phyloP scores from a whole-genome alignment of 140 eudicot species.

The Cichorium intybus region DNA sequence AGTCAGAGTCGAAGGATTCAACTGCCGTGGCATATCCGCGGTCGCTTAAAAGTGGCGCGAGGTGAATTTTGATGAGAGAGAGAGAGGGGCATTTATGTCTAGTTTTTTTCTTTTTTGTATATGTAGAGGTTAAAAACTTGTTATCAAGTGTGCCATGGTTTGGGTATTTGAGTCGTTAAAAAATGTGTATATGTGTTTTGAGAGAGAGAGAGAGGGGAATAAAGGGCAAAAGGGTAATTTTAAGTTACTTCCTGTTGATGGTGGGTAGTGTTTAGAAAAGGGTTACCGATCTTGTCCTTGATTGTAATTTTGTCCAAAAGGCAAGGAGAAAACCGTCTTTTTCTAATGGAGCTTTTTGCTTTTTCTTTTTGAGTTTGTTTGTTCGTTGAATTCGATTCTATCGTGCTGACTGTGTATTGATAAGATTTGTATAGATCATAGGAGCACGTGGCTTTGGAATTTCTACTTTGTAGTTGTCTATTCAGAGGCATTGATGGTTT shows the following conservation, averaged over 20 bases:
- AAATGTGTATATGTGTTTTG: constrained; percentile 30
- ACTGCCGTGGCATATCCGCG: constrained; percentile 55
- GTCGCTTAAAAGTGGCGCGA: constrained; percentile 33
- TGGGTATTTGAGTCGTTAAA: constrained; percentile 5
- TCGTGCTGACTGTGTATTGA: constrained; percentile 18
- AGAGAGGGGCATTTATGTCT: background rate
- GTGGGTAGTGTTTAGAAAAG: constrained; percentile 9
- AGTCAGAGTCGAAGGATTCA: constrained; percentile 68
- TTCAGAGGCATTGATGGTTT: background rate
- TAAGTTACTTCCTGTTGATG: background rate
- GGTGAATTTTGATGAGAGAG: constrained; percentile 15
- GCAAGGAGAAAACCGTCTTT: constrained; percentile 29
- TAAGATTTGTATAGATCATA: constrained; percentile 12
- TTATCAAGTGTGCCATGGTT: constrained; percentile 16
- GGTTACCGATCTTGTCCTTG: constrained; percentile 34
- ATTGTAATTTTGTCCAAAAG: constrained; percentile 39
- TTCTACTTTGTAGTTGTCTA: background rate
- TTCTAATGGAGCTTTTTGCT: background rate
- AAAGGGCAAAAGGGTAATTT: constrained; percentile 14
- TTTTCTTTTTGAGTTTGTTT: background rate
- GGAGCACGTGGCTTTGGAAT: constrained; percentile 14
- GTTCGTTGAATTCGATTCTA: background rate
- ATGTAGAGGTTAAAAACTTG: constrained; percentile 29
- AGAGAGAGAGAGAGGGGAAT: constrained; percentile 14
- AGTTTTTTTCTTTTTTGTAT: constrained; percentile 24